Evolutionary conservation across 306 rosid species (phyloP).

Genomic region (Pterocarpus macrocarpus): DNA sequence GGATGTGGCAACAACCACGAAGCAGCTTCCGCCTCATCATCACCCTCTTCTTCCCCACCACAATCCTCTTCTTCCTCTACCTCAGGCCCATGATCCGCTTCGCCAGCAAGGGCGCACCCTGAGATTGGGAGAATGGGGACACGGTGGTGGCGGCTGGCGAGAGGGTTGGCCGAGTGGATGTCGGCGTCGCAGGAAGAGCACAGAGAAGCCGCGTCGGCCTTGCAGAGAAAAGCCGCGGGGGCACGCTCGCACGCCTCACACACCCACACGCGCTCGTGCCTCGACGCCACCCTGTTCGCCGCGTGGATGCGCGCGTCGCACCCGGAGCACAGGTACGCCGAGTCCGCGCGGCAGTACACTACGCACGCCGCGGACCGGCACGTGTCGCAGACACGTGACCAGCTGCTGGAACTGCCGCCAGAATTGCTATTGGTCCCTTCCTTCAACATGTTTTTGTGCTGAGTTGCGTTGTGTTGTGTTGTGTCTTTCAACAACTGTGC

Average conservation of each 20-base stretch:
- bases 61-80: constrained; percentile 51
- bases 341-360: constrained; percentile 74
- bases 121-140: constrained; percentile 64
- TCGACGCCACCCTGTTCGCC: constrained; percentile 57
- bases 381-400: constrained; percentile 72
- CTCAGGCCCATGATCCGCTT: not conserved
- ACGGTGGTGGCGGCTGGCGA: constrained; percentile 86
- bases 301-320: constrained; percentile 70
- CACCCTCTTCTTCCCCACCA: constrained; percentile 52
- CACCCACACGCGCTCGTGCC: constrained; percentile 78
- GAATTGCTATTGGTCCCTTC: constrained; percentile 32
- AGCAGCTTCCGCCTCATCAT: constrained; percentile 75
- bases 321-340: constrained; percentile 61
- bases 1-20: constrained; percentile 83
- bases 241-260: constrained; percentile 84
- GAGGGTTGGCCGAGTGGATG: constrained; percentile 81
- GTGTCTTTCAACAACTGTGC: not conserved
- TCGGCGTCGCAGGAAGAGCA: constrained; percentile 81
- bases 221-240: constrained; percentile 76
- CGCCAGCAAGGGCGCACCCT: not conserved
- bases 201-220: constrained; percentile 81
- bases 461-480: too few relatives aligned
- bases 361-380: constrained; percentile 65
- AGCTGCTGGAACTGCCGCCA: constrained; percentile 14
- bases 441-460: constrained; percentile 51